Base-by-base conservation (phyloP, 2,329 filamentous ascomycete species). In the Fusarium secorum region DNA sequence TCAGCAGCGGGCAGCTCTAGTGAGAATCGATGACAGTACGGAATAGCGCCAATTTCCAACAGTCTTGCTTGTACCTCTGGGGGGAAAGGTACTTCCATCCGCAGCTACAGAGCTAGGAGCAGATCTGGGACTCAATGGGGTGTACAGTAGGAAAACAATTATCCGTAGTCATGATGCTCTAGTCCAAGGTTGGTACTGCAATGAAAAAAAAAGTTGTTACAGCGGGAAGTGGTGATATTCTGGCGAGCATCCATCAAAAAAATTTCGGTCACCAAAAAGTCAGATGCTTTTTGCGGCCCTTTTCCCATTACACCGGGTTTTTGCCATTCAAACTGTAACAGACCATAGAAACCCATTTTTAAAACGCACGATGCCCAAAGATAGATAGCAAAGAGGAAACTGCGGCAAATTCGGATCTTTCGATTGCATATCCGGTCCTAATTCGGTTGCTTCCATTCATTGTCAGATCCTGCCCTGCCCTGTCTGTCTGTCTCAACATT, bases 71-170 rank as follows among this genome's bases (percentile, higher is more conserved):
- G 73, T 75, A 75, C 64, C 71, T 68, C 44, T 45, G n/a, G 22
- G 41, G 46, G 42, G 26, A 70, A 70, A 75, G 71, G 52, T 75
- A 75, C 73, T 33, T 66, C 60, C 73, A 75, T 70, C 73, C 73
- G 73, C 73, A 75, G 22, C 36, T 61, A 52, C 59, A 66, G 54
- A 57, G 58, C 38, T 36, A 48, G 38, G 46, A 36, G 61, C 14
- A 67, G 28, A 55, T 44, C 22, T 52, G n/a, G n/a, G 45, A 59
- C 28, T 28, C 26, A 59, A 44, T 32, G 60, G 52, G 63, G 63
- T 14, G 63, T 66, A 44, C 33, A 41, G 32, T 26, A 36, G 55
- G 22, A 46, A 28, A 54, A 36, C 35, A 57, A 66, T 62, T 53
- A 49, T 30, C 42, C 53, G 52, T 38, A 60, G 41, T 49, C 64